These are phyloP conservation scores for Cryptococcus jaspeensis DNA, from an alignment of 1,284 basidiomycete species.

Conservation along the genomic window DNA sequence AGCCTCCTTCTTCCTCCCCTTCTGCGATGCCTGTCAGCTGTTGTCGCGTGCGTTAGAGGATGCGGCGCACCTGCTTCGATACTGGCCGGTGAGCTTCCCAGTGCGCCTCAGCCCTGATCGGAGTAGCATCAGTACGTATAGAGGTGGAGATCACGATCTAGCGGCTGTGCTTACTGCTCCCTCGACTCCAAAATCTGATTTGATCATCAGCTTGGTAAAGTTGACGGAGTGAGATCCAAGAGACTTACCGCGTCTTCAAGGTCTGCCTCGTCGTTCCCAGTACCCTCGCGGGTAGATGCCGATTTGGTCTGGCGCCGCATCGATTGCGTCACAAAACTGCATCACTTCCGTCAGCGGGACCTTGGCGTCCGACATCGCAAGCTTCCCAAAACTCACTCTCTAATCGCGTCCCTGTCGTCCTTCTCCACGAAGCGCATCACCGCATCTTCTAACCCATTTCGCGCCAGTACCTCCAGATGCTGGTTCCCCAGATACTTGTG, in stretches of 20 bases:
- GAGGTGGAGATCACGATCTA: too few relatives aligned
- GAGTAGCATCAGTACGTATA: too few relatives aligned
- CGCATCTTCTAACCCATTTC: conserved; percentile 83
- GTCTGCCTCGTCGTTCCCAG: conserved; percentile 61
- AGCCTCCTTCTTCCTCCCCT: conserved; percentile 58
- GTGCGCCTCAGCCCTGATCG: too few relatives aligned
- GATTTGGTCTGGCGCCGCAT: too few relatives aligned
- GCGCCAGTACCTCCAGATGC: conserved; percentile 80
- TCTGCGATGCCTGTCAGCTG: conserved; percentile 35
- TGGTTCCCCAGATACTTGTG: conserved; percentile 85
- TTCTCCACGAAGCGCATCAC: conserved; percentile 93
- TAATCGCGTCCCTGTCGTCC: conserved; percentile 87
- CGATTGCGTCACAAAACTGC: conserved; percentile 64
- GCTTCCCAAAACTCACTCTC: conserved; percentile 60
- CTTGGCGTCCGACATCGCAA: too few relatives aligned
- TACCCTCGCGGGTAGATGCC: too few relatives aligned
- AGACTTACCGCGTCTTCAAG: conserved; percentile 64
- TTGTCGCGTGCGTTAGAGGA: conserved; percentile 16
- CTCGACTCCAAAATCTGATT: background rate
- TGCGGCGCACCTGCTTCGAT: too few relatives aligned
- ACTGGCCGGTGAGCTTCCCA: too few relatives aligned
- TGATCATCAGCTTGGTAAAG: conserved; percentile 19
- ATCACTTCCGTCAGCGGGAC: background rate
- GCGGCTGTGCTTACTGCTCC: too few relatives aligned
- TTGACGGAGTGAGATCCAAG: conserved; percentile 16